Base-by-base conservation (phyloP, 192 early-diverging fungal genomes). In the Coemansia sp. region DNA sequence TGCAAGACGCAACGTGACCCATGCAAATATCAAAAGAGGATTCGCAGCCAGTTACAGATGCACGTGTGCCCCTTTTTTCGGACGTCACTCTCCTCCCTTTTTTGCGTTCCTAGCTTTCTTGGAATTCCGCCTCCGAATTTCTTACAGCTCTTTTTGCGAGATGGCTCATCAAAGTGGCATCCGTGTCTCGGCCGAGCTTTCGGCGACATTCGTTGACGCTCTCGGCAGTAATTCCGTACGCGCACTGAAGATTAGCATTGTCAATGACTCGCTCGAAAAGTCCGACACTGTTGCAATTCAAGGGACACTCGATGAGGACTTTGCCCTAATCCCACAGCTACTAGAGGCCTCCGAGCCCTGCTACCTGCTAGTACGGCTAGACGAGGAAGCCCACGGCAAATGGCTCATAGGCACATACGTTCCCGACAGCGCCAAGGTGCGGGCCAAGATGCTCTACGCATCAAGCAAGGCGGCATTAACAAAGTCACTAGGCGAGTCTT, bases 391-490 rank as follows among this genome's bases (percentile, higher is more conserved):
- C 74, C 53, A 77, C 86, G 42, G 26, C 38, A 71, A 62, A 33
- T 95, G 94, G 94, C 78, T 92, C 42, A 84, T 95, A 42, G 72
- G 91, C 47, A 76, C 86, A 33, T 94, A 88, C 74, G 90, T 94
- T 6, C 94, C 94, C 2, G 94, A 96, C 66, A 43, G 84, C 26
- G 89, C 92, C 25, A 85, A 84, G 34, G 90, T 96, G 28, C 85
- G 95, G 23, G 90, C 93, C 58, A 97, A 97, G 75, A 99, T 96
- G 94, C 83, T 99, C 36, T 95, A 96, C 66, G 94, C 96, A 11
- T 88, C 94, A 6, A 88, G 92, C 21, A 88, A 91, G 59, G 89
- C 91, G 9, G 88, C 92, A 6, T 72, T 96, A 57, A 79, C 85
- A 16, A 93, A 90, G 74, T 86, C 90, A 2, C 79, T 96, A 33